phyloP scores from a whole-genome alignment of 306 rosid genomes.

The Lablab purpureus region DNA sequence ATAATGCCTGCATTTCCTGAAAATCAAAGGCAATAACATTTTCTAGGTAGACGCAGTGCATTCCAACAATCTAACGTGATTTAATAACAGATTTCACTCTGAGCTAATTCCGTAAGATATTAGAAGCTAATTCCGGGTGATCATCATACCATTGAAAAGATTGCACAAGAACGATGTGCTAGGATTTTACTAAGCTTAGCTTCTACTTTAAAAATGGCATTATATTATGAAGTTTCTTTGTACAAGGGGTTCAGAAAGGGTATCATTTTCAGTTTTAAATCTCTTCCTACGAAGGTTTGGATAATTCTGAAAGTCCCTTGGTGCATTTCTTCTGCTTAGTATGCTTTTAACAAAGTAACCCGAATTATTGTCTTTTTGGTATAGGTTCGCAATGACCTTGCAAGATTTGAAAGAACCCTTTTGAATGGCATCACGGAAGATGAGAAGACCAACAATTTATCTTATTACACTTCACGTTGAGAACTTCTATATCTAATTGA shows the following conservation, averaged over 20 bases:
- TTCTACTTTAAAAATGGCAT: background rate
- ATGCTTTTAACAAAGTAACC: constrained; percentile 4
- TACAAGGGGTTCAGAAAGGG: background rate
- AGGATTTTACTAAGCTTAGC: background rate
- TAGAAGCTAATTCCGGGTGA: constrained; percentile 28
- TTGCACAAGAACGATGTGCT: background rate
- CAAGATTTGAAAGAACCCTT: constrained; percentile 26
- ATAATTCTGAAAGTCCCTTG: background rate
- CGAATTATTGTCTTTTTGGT: constrained; percentile 4
- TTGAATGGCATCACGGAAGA: constrained; percentile 3
- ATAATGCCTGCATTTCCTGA: constrained; percentile 13
- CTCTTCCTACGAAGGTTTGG: constrained; percentile 6
- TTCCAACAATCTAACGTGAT: background rate
- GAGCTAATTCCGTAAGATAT: background rate
- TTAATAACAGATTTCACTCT: background rate
- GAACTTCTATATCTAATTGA: background rate
- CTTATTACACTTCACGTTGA: constrained; percentile 13
- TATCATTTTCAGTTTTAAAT: constrained; percentile 16
- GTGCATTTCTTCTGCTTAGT: background rate
- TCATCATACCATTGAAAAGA: constrained; percentile 31
- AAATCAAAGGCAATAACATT: constrained; percentile 15
- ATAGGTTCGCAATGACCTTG: constrained; percentile 16
- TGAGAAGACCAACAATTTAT: constrained; percentile 7
- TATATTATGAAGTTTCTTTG: background rate
- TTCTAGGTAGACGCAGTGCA: background rate